These are phyloP conservation scores for Xylaria multiplex DNA, from an alignment of 2,329 filamentous ascomycete species.

Conservation along the genomic window DNA sequence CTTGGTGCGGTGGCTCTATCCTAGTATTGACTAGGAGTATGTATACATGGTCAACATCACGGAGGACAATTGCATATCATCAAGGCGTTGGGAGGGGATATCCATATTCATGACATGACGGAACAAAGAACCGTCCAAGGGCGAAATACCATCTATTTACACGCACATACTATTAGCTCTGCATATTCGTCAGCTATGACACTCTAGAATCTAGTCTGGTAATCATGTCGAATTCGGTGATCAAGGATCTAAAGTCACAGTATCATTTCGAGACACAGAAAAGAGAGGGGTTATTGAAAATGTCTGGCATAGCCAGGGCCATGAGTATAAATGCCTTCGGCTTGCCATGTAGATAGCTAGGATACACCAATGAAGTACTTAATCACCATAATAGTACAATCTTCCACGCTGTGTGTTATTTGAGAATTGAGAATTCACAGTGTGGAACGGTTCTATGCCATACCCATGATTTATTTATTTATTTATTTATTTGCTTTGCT, in stretches of 20 bases:
- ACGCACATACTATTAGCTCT: constrained; percentile 10
- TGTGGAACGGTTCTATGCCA: too few species aligned
- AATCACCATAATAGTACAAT: constrained; percentile 4
- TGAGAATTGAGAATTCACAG: background rate
- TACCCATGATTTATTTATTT: too few species aligned
- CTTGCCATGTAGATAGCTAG: constrained; percentile 5
- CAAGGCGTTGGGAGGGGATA: constrained; percentile 28
- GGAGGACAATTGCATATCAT: constrained; percentile 32
- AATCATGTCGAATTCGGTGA: background rate
- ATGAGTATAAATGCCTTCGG: background rate
- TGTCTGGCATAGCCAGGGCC: constrained; percentile 4
- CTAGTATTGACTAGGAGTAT: constrained; percentile 13
- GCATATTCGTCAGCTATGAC: constrained; percentile 4
- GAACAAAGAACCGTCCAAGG: constrained; percentile 19
- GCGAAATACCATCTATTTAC: constrained; percentile 12
- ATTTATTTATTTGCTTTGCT: too few species aligned
- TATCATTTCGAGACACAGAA: constrained; percentile 7
- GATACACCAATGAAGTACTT: constrained; percentile 24
- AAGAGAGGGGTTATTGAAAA: background rate
- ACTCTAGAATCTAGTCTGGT: constrained; percentile 2
- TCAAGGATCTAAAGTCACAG: background rate
- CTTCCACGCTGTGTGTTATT: background rate
- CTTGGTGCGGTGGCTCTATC: constrained; percentile 3
- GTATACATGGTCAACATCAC: constrained; percentile 4
- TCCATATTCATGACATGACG: constrained; percentile 23